Conservation (phyloP, 2,329 filamentous ascomycete species). For the Trichoderma sp. region DNA sequence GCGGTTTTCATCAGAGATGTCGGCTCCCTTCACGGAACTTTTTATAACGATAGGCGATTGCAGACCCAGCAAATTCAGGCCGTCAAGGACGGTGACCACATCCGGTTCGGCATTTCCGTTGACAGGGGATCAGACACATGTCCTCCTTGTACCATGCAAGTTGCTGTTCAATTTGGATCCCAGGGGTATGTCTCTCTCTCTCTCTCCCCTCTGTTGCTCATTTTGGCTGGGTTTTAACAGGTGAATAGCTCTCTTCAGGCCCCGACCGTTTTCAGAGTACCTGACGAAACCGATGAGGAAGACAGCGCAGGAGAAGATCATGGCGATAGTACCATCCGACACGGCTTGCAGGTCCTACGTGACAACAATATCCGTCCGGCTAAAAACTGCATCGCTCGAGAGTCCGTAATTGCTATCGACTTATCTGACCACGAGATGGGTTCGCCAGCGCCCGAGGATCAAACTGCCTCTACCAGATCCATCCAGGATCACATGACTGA, state of each 20-base stretch:
- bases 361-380: constrained; percentile 31
- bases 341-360: constrained; percentile 28
- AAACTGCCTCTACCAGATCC: neutral
- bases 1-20: constrained; percentile 44
- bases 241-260: constrained; percentile 27
- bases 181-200: constrained; percentile 22
- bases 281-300: constrained; percentile 40
- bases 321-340: constrained; percentile 22
- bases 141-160: constrained; percentile 38
- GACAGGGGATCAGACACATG: constrained; percentile 35
- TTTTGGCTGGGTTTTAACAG: constrained; percentile 21
- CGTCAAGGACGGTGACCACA: constrained; percentile 30
- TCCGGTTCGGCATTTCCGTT: constrained; percentile 38
- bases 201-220: neutral
- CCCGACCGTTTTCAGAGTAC: constrained; percentile 39
- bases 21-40: constrained; percentile 54
- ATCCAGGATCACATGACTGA: neutral
- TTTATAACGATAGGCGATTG: constrained; percentile 36
- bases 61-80: constrained; percentile 18
- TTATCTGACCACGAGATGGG: constrained; percentile 24
- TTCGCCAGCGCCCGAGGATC: neutral
- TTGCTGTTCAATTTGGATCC: constrained; percentile 31
- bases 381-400: neutral
- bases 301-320: constrained; percentile 29
- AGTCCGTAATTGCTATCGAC: constrained; percentile 21